Base-by-base conservation (phyloP, 345 rosid genomes). In the Eucalyptus polyanthemos region DNA sequence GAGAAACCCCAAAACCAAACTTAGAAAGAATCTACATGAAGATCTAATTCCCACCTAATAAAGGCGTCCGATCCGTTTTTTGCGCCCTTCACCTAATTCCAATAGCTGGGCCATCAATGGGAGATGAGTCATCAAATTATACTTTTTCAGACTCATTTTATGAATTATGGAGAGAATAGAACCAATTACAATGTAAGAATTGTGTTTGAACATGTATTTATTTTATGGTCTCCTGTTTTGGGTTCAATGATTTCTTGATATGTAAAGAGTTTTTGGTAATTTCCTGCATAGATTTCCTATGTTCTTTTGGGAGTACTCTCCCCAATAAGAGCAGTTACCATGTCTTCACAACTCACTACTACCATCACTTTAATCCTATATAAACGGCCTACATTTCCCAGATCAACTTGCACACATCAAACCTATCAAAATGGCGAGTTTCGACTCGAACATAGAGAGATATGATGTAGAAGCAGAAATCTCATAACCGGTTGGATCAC, bases 401-500 rank as follows among this genome's bases (percentile, higher is more conserved):
- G 0, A 69, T 34, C 19, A 34, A 69, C 80, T 17, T 9, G 80
- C 80, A 3, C 44, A 16, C 44, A 34, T 69, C 24, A 69, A 16
- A 69, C 80, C 44, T 69, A 21, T 69, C 13, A 37, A 69, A 69
- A 69, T 69, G 80, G 80, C 24, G 7, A 69, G 7, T 16, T 34
- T 69, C 13, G 24, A 69, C 24, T 69, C 12, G 24, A 34, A 69
- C 12, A 69, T 34, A 69, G 44, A 69, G 80, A 34, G 21, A 31
- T 0, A 9, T 9, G 44, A 69, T 69, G 80, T 67, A 31, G 80
- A 67, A 16, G 80, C 44, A 69, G 44, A 69, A 16, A 69, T 5
- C 44, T 34, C 80, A 69, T 11, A n/a, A 93, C 94, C 40, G 91
- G 92, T 29, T 94, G 95, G 96, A 89, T 91, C 69, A 94, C 96